Conservation (phyloP, 306 rosid species). For the Vachellia collinsii region DNA sequence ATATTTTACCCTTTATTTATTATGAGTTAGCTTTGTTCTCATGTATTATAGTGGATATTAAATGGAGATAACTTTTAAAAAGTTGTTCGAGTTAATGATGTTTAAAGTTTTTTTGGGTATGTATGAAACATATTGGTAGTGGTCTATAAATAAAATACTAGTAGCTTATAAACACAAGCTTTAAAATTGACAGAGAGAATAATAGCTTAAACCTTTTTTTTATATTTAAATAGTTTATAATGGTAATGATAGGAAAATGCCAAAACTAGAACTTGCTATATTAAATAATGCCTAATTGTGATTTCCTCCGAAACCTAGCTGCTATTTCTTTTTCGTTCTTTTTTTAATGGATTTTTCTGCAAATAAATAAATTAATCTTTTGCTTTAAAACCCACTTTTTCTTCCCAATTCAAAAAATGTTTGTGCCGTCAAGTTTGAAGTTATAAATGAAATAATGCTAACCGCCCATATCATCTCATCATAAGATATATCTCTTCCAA, state of each 20-base stretch:
- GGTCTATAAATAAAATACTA: neutral
- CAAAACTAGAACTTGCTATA: neutral
- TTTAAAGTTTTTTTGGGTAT: too few species aligned
- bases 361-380: neutral
- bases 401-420: neutral
- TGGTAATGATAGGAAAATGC: neutral
- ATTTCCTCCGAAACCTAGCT: neutral
- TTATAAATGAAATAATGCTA: neutral
- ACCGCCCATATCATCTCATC: neutral
- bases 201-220: too few species aligned
- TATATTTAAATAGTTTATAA: neutral
- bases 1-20: too few species aligned
- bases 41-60: too few species aligned
- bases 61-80: too few species aligned
- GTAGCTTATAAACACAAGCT: neutral
- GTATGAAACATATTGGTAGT: too few species aligned
- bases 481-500: neutral
- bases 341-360: neutral
- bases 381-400: neutral
- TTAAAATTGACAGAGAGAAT: neutral
- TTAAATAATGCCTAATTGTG: neutral
- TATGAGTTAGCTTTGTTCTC: too few species aligned
- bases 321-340: neutral
- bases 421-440: neutral
- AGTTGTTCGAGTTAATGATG: too few species aligned